Conservation (phyloP, 2,329 filamentous ascomycete species). For the Exophiala calicioides region DNA sequence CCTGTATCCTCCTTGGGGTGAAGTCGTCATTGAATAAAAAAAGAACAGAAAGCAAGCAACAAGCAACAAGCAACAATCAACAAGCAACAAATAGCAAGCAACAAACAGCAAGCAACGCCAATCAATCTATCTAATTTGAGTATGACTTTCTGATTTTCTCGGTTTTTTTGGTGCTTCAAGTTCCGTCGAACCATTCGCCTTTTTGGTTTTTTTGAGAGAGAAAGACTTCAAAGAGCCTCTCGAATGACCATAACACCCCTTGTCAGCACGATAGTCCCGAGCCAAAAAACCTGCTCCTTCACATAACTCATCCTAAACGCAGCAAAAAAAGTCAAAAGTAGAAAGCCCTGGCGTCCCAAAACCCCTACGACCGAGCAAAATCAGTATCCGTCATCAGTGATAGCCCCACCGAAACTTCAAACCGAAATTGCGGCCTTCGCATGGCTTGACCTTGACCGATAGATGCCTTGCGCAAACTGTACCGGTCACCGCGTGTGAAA, state of each 20-base stretch:
- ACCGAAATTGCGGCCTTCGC: constrained; percentile 1
- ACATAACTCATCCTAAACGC: constrained; percentile 5
- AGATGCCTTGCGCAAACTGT: too few relatives aligned
- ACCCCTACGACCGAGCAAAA: constrained; percentile 14
- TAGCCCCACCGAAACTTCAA: constrained; percentile 24
- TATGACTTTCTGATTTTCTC: constrained; percentile 22
- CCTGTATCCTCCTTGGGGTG: constrained; percentile 1
- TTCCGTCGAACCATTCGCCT: constrained; percentile 13
- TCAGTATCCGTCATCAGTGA: constrained; percentile 22
- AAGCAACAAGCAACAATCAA: constrained; percentile 7
- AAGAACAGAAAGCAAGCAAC: constrained; percentile 2
- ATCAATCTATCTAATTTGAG: constrained; percentile 15
- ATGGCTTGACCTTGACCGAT: too few relatives aligned
- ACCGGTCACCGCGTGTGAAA: too few relatives aligned
- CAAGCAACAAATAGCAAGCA: constrained; percentile 8
- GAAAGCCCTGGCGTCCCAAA: constrained; percentile 18
- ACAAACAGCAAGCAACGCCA: too few relatives aligned
- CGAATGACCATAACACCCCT: too few relatives aligned
- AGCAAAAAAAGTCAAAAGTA: constrained; percentile 1
- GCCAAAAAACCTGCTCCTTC: constrained; percentile 15
- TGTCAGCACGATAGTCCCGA: constrained; percentile 4
- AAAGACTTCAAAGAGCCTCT: constrained; percentile 7
- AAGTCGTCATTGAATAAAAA: not conserved
- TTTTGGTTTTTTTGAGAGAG: constrained; percentile 11
- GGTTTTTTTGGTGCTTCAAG: constrained; percentile 21